Evolutionary conservation across 768 basidiomycete species (phyloP), one percentile per base, ranked within the genome.

Genomic region (Kwoniella heveanensis): DNA sequence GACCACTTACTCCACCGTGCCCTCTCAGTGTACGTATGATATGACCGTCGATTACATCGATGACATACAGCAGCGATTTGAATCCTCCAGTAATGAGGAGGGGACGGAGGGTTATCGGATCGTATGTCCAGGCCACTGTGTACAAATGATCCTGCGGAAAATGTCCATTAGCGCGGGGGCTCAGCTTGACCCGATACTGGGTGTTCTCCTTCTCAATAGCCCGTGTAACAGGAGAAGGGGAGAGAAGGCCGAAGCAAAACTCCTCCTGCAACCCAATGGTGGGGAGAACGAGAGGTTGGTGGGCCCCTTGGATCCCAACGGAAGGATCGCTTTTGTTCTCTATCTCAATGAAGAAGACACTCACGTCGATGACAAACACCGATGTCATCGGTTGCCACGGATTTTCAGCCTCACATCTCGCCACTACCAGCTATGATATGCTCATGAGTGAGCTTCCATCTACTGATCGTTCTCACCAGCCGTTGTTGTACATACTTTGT

Each of bases 1-100:
- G 32, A 19, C 7, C 6, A 62, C 72, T 59, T 53, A 78, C 77
- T 24, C 65, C 73, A 12, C 77, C 77, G 52, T 78, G 77, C 0
- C 77, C 77, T 51, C 37, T 55, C 15, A 78, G 51, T 0, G 66
- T 58, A 17, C 73, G 50, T 2, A 71, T 10, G 7, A 60, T 36
- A n/a, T 50, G 21, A 13, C 63, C 29, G 3, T 12, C 9, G 12
- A 62, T 17, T 12, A 50, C 46, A 32, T 73, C 68, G 26, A 69
- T 37, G 29, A 78, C 49, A 39, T 74, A 71, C 36, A 78, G 68
- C 21, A 77, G 22, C 1, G 66, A 66, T 5, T 52, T 64, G 1
- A 54, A 24, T 0, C 77, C 77, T 1, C 64, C 73, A 9, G 54
- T 60, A 1, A 70, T 69, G n/a, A 78, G 21, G 7, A 78, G 19